A percentile compares a stretch with the other conserved stretches of the same genome.
phyloP scores from a whole-genome alignment of 176 grass and related monocot species.

The Aechmea fasciata region DNA sequence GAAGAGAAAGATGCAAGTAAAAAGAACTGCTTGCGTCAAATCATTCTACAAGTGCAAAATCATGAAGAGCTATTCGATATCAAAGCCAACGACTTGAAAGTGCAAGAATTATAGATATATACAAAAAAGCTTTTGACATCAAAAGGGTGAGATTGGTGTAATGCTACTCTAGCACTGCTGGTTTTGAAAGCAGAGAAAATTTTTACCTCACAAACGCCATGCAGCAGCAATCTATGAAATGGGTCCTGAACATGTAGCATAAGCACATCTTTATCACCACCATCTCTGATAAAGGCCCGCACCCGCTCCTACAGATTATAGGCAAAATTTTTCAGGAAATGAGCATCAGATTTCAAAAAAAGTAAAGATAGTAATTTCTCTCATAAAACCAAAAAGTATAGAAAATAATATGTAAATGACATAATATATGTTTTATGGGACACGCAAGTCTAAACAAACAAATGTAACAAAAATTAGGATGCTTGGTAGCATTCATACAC shows the following conservation, averaged over 20 bases:
- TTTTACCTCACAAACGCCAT: conserved; percentile 91
- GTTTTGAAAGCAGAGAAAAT: neutral
- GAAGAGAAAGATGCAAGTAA: neutral
- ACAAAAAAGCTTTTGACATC: neutral
- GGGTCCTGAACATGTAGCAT: conserved; percentile 69
- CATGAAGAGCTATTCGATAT: too few relatives aligned
- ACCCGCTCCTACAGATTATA: conserved; percentile 42
- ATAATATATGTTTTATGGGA: too few relatives aligned
- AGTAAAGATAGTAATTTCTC: neutral
- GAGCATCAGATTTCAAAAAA: neutral
- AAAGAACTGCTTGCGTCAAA: neutral
- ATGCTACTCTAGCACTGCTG: too few relatives aligned
- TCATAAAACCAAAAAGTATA: too few relatives aligned
- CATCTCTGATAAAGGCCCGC: conserved; percentile 37
- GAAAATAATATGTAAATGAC: too few relatives aligned
- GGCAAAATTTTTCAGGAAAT: neutral
- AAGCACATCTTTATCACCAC: conserved; percentile 36
- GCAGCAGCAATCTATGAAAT: conserved; percentile 76
- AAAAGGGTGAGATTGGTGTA: neutral
- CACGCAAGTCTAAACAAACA: too few relatives aligned
- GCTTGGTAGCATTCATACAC: too few relatives aligned
- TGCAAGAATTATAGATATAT: too few relatives aligned
- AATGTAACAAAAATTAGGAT: too few relatives aligned
- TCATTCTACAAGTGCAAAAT: neutral
- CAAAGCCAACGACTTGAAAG: too few relatives aligned